phyloP scores from a whole-genome alignment of 176 grass and related monocot genomes.

The Phoenix dactylifera region DNA sequence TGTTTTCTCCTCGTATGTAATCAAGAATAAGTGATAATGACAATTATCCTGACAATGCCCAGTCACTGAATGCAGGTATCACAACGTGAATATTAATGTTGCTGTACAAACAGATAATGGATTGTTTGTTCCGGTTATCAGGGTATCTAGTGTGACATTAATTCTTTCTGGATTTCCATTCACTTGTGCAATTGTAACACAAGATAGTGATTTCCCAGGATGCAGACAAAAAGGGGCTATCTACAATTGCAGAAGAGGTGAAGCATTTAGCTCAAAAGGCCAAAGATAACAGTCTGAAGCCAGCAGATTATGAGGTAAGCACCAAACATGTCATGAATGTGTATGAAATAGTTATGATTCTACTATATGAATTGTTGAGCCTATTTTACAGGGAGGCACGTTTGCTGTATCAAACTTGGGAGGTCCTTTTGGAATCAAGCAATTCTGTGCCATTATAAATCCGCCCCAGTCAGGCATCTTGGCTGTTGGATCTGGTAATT shows the following conservation, averaged over 20 bases:
- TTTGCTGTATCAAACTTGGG: slow-evolving; percentile 89
- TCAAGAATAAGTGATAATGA: no score
- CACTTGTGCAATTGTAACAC: no score
- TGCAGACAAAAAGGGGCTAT: slow-evolving; percentile 90
- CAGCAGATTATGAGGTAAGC: slow-evolving; percentile 83
- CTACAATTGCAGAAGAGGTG: slow-evolving; percentile 81
- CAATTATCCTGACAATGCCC: no score
- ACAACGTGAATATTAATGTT: slow-evolving; percentile 93
- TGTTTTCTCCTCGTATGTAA: no score
- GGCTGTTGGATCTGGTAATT: slow-evolving; percentile 85
- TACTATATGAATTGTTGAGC: no score
- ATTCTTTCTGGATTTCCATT: background rate
- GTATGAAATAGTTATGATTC: no score
- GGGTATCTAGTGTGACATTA: slow-evolving; percentile 28
- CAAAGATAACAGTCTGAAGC: slow-evolving; percentile 80
- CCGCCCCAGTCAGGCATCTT: slow-evolving; percentile 91
- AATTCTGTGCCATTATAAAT: slow-evolving; percentile 96
- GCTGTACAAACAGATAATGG: slow-evolving; percentile 94
- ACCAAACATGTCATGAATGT: background rate
- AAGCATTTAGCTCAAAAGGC: slow-evolving; percentile 81
- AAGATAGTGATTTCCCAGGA: slow-evolving; percentile 34
- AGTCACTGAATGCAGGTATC: slow-evolving; percentile 37
- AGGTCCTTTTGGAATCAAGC: slow-evolving; percentile 90
- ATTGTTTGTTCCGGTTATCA: slow-evolving; percentile 87
- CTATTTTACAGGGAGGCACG: slow-evolving; percentile 68